phyloP scores from a whole-genome alignment of 2,329 filamentous ascomycete genomes.

The Verticillium nubilum region DNA sequence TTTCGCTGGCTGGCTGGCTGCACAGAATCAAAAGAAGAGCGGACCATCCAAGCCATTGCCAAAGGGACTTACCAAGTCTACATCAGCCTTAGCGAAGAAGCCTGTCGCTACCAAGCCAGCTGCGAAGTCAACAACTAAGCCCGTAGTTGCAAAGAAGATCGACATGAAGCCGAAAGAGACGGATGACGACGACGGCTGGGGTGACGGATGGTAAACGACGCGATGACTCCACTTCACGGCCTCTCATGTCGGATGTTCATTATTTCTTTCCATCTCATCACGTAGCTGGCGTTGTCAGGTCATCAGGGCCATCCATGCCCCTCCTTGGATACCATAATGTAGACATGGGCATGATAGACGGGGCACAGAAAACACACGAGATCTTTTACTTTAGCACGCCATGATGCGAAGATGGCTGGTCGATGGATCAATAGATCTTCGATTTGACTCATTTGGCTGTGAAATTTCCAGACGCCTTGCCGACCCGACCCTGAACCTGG shows the following conservation, averaged over 20 bases:
- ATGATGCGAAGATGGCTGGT: constrained; percentile 6
- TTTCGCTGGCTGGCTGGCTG: constrained; percentile 91
- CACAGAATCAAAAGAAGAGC: constrained; percentile 73
- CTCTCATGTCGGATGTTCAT: not conserved
- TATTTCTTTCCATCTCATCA: not conserved
- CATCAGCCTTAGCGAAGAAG: constrained; percentile 31
- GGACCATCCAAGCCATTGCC: constrained; percentile 60
- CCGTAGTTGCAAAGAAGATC: constrained; percentile 57
- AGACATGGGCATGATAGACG: not conserved
- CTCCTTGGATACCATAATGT: constrained; percentile 7
- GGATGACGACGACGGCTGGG: constrained; percentile 58
- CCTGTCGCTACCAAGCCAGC: constrained; percentile 25
- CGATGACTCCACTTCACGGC: not conserved
- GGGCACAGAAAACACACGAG: not conserved
- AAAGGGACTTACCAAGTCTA: constrained; percentile 71
- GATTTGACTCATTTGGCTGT: not conserved
- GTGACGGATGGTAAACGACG: constrained; percentile 53
- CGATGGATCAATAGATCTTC: constrained; percentile 4
- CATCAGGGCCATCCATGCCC: not conserved
- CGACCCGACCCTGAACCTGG: constrained; percentile 8
- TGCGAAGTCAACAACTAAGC: constrained; percentile 33
- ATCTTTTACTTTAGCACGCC: constrained; percentile 1
- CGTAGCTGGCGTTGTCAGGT: not conserved
- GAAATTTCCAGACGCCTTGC: constrained; percentile 12
- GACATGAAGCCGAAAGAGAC: constrained; percentile 59